phyloP scores from a whole-genome alignment of 2,329 filamentous ascomycete species.

The Iodosphaeria phyllophila region DNA sequence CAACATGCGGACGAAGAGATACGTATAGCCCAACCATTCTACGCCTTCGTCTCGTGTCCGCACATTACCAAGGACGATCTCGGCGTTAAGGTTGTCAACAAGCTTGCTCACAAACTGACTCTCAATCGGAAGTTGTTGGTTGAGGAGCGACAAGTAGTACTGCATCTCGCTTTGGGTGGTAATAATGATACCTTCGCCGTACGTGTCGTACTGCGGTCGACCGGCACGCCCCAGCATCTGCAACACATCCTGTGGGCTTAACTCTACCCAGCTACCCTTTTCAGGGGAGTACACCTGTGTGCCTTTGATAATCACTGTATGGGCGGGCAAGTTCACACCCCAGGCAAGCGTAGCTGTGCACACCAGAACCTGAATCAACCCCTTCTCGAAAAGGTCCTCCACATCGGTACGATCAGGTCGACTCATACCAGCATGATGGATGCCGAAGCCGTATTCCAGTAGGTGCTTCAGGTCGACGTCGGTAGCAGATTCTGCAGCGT shows the following conservation, averaged over 20 bases:
- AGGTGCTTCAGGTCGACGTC: slow-evolving; percentile 86
- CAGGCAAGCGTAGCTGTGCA: slow-evolving; percentile 96
- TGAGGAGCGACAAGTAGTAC: slow-evolving; percentile 90
- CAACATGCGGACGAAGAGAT: slow-evolving; percentile 94
- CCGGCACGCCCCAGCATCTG: slow-evolving; percentile 98
- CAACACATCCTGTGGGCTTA: slow-evolving; percentile 91
- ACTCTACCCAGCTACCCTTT: slow-evolving; percentile 95
- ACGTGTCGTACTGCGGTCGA: slow-evolving; percentile 90
- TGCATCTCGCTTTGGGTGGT: slow-evolving; percentile 89
- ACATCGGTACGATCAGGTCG: slow-evolving; percentile 88
- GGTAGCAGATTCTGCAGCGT: slow-evolving; percentile 65
- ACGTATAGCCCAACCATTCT: slow-evolving; percentile 98
- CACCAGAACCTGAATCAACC: slow-evolving; percentile 83
- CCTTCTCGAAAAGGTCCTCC: slow-evolving; percentile 83
- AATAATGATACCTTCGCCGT: slow-evolving; percentile 96
- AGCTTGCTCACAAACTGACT: slow-evolving; percentile 87
- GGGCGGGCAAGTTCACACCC: slow-evolving; percentile 95
- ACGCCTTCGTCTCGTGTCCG: slow-evolving; percentile 85
- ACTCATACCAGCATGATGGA: slow-evolving; percentile 96
- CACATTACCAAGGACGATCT: slow-evolving; percentile 87
- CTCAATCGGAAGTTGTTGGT: slow-evolving; percentile 94
- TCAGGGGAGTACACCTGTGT: slow-evolving; percentile 97
- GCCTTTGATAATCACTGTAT: slow-evolving; percentile 97
- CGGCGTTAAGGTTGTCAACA: slow-evolving; percentile 90
- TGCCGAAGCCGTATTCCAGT: slow-evolving; percentile 90